A percentile compares a stretch with the other conserved stretches of the same genome.
Conservation (phyloP, 192 early-diverging fungal species). For the Diversispora epigaea region DNA sequence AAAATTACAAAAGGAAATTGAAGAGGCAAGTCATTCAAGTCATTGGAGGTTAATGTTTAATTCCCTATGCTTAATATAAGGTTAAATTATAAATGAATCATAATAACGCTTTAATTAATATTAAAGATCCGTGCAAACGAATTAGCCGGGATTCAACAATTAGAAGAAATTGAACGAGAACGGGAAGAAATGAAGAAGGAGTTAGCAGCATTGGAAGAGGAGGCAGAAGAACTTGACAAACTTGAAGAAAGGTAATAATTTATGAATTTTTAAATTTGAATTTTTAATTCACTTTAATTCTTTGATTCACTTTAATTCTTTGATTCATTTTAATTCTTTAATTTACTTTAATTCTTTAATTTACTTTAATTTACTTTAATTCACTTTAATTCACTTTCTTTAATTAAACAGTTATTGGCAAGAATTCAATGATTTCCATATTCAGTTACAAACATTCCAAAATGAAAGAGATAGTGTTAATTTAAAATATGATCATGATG, state of each 20-base stretch:
- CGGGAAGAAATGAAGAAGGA: slow-evolving; percentile 48
- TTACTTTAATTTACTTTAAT: too few species aligned
- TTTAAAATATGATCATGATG: slow-evolving; percentile 73
- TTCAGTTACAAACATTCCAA: slow-evolving; percentile 61
- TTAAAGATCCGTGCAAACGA: slow-evolving; percentile 39
- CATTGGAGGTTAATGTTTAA: background rate
- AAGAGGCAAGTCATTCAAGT: slow-evolving; percentile 40
- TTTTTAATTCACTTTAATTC: too few species aligned
- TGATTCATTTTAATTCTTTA: too few species aligned
- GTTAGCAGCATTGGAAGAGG: slow-evolving; percentile 50
- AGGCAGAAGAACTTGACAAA: slow-evolving; percentile 53
- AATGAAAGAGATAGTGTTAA: slow-evolving; percentile 79
- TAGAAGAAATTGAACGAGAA: slow-evolving; percentile 51
- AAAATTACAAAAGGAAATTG: slow-evolving; percentile 55
- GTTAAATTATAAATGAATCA: slow-evolving; percentile 1
- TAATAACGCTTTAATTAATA: background rate
- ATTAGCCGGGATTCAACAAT: slow-evolving; percentile 42
- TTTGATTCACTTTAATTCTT: too few species aligned
- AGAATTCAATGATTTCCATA: slow-evolving; percentile 72
- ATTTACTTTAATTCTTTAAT: too few species aligned
- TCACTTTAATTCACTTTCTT: background rate
- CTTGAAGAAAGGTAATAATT: slow-evolving; percentile 56
- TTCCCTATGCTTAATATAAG: slow-evolving; percentile 8
- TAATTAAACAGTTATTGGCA: slow-evolving; percentile 55
- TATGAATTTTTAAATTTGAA: background rate